phyloP scores from a whole-genome alignment of 352 stramenopile species.

The Aphanomyces astaci region DNA sequence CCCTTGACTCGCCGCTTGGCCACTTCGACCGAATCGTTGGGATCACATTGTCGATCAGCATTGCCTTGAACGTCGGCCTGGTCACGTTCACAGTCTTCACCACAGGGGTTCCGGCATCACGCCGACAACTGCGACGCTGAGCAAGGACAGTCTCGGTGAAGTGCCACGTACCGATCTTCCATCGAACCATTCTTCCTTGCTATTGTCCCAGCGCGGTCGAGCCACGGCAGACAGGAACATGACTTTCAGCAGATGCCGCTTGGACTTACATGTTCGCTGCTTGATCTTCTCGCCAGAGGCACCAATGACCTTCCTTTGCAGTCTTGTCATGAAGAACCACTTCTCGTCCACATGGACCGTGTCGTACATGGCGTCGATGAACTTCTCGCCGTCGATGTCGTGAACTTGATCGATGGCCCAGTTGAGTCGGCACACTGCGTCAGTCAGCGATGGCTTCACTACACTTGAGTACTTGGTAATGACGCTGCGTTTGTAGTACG shows the following conservation, averaged over 20 bases:
- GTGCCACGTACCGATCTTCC: conserved; percentile 1
- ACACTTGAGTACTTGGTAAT: conserved; percentile 4
- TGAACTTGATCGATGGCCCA: not conserved
- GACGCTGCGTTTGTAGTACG: not conserved
- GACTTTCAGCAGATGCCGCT: not conserved
- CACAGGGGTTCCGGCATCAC: conserved; percentile 21
- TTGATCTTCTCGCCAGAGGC: not conserved
- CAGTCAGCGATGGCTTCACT: not conserved
- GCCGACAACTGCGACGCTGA: conserved; percentile 22
- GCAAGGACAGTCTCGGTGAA: conserved; percentile 25
- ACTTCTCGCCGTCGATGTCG: not conserved
- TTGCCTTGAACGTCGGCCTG: conserved; percentile 12
- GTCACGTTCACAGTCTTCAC: conserved; percentile 21
- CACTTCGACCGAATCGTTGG: too few relatives aligned
- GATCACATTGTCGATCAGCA: conserved; percentile 12
- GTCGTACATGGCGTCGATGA: not conserved
- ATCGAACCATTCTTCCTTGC: not conserved
- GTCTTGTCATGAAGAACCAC: not conserved
- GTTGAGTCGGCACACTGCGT: not conserved
- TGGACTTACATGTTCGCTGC: not conserved
- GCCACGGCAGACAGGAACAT: not conserved
- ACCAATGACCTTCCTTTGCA: not conserved
- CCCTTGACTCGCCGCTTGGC: not conserved
- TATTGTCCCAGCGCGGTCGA: not conserved
- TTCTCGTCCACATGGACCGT: not conserved